Conservation (phyloP, 352 stramenopile species). For the Plasmopara viticola region DNA sequence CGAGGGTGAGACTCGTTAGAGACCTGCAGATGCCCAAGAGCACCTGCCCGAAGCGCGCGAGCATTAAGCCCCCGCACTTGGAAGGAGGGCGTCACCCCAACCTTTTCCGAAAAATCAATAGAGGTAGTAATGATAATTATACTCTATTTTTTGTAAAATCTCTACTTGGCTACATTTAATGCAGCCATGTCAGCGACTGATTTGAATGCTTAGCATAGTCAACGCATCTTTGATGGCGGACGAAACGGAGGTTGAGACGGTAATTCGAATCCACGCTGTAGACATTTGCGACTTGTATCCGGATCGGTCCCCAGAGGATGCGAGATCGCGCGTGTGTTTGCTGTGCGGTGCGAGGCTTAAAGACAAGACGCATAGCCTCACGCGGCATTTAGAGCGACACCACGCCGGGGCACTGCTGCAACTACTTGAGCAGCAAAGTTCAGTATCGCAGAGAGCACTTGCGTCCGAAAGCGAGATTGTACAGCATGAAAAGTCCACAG, state of each 20-base stretch:
- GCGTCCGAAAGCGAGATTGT: slow-evolving; percentile 4
- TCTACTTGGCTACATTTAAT: not conserved
- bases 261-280: slow-evolving; percentile 39
- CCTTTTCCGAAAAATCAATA: no score
- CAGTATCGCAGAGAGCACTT: slow-evolving; percentile 15
- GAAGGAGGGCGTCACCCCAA: no score
- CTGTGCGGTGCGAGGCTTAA: slow-evolving; percentile 43
- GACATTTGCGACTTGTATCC: slow-evolving; percentile 52
- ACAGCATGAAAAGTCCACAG: slow-evolving; percentile 13
- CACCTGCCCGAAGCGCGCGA: no score
- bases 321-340: slow-evolving; percentile 37
- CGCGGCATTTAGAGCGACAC: slow-evolving; percentile 48
- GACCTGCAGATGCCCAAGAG: no score
- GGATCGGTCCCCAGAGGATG: slow-evolving; percentile 28
- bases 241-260: slow-evolving; percentile 53
- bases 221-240: slow-evolving; percentile 24
- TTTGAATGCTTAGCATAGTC: slow-evolving; percentile 7
- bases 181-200: slow-evolving; percentile 21
- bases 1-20: no score
- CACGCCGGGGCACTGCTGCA: slow-evolving; percentile 42
- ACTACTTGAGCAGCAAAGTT: slow-evolving; percentile 39
- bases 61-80: no score
- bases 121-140: no score
- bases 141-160: no score
- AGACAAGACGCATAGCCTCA: slow-evolving; percentile 68